These are phyloP conservation scores for Apiotrichum gamsii DNA, from an alignment of 1,284 basidiomycete species.

Conservation along the genomic window DNA sequence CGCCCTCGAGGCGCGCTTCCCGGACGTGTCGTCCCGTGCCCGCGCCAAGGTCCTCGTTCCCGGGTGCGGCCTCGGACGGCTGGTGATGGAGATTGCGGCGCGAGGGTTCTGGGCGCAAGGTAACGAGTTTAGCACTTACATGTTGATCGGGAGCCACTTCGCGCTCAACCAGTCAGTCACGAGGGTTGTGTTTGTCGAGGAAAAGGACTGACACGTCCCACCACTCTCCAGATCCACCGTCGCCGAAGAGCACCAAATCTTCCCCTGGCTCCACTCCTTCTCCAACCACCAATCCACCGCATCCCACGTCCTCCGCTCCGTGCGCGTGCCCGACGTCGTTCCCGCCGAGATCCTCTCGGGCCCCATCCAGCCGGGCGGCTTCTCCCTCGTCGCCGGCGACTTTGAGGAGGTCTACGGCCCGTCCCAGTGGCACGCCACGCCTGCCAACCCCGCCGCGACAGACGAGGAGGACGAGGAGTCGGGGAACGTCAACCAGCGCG, in stretches of 20 bases:
- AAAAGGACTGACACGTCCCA: background rate
- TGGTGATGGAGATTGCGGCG: conserved; percentile 78
- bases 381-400: conserved; percentile 84
- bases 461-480: conserved; percentile 47
- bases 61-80: conserved; percentile 74
- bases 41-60: conserved; percentile 66
- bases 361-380: conserved; percentile 42
- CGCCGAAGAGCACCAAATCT: conserved; percentile 64
- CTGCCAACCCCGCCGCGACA: conserved; percentile 2
- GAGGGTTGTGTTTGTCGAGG: no score
- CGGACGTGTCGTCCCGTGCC: conserved; percentile 37
- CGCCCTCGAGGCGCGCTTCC: conserved; percentile 63
- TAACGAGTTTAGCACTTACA: conserved; percentile 91
- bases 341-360: conserved; percentile 64
- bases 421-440: conserved; percentile 40
- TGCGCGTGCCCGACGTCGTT: conserved; percentile 74
- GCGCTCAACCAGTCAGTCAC: conserved; percentile 64
- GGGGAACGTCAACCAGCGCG: conserved; percentile 52
- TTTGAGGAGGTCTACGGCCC: conserved; percentile 84
- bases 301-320: conserved; percentile 58
- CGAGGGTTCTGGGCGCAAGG: conserved; percentile 78
- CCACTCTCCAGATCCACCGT: conserved; percentile 57
- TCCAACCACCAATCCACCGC: conserved; percentile 65
- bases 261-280: conserved; percentile 84
- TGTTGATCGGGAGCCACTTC: conserved; percentile 77